These are phyloP conservation scores for Rubroboletus pulcherrimus DNA, from an alignment of 768 basidiomycete genomes.

Conservation along the genomic window DNA sequence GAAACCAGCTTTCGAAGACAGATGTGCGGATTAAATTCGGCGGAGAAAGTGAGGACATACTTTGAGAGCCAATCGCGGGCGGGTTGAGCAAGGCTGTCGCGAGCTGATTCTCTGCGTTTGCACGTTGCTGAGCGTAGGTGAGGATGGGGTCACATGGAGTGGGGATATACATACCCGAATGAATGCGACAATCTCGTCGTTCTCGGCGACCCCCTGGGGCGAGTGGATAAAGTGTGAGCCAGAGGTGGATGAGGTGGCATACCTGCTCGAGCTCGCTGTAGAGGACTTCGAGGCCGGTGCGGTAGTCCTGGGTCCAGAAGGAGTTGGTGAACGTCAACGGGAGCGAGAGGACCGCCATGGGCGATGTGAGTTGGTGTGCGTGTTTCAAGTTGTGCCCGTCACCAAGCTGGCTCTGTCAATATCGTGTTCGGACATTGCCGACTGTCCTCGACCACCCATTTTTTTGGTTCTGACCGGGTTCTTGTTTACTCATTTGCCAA, in stretches of 20 bases:
- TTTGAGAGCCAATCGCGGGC: constrained; percentile 43
- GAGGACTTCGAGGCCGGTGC: constrained; percentile 75
- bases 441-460: constrained; percentile 28
- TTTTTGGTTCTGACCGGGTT: constrained; percentile 11
- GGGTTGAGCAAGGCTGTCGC: constrained; percentile 56
- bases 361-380: constrained; percentile 7
- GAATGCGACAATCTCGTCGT: constrained; percentile 79
- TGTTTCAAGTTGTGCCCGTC: constrained; percentile 7
- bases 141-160: constrained; percentile 3
- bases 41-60: constrained; percentile 31
- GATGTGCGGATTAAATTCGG: constrained; percentile 3
- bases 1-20: constrained; percentile 56
- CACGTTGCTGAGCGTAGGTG: constrained; percentile 57
- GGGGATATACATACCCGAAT: constrained; percentile 59
- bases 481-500: constrained; percentile 26
- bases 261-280: constrained; percentile 79
- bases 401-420: background rate
- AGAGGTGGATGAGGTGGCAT: constrained; percentile 12
- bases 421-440: constrained; percentile 28
- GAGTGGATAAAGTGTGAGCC: constrained; percentile 15
- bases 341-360: constrained; percentile 85
- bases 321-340: constrained; percentile 89
- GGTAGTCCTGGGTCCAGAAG: constrained; percentile 93
- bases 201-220: constrained; percentile 71
- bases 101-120: constrained; percentile 61